Base-by-base conservation (phyloP, 495 filamentous ascomycete species). In the Evansstolkia leycettana region DNA sequence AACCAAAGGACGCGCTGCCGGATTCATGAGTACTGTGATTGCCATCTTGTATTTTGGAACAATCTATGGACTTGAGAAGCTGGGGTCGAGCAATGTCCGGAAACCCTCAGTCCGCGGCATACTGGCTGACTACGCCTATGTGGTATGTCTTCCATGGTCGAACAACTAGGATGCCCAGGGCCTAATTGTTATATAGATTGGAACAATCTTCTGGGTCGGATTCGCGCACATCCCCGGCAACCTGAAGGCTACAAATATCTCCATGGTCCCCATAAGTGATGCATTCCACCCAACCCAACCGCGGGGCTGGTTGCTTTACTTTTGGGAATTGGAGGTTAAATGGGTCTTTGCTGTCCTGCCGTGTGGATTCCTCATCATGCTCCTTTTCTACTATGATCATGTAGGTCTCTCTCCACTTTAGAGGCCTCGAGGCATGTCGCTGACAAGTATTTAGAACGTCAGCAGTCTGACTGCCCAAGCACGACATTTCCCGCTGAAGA, bases 331-430 rank as follows among this genome's bases (percentile, higher is more conserved):
- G 29, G 55, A 58, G 14, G 66, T 78, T 12, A 67, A 60, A 3
- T 72, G 84, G 43, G 64, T 90, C 11, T 89, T 89, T 50, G 54
- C 85, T 19, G 84, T 84, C 6, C 66, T 90, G 11, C 84, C 85
- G 1, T 85, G 89, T 54, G 84, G 78, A 2, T 56, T 88, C 28
- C 58, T 89, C 5, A 57, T 88, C 17, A 89, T 83, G 2, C 71
- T 88, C 8, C 58, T 87, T 19, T 89, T 92, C 46, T 90, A 78
- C 55, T 89, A 84, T 50, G 84, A 92, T 48, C 84, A 90, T 19
- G 32, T 31, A 17, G 19, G 23, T 29, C 7, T 30, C 16, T 2
- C 28, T 24, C 34, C 28, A n/a, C 5, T 23, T 23, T 9, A 23
- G 9, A 9, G 20, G 20, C 4, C 9, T 35, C 25, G 15, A 6